phyloP scores from a whole-genome alignment of 345 rosid genomes.

The Angophora floribunda region DNA sequence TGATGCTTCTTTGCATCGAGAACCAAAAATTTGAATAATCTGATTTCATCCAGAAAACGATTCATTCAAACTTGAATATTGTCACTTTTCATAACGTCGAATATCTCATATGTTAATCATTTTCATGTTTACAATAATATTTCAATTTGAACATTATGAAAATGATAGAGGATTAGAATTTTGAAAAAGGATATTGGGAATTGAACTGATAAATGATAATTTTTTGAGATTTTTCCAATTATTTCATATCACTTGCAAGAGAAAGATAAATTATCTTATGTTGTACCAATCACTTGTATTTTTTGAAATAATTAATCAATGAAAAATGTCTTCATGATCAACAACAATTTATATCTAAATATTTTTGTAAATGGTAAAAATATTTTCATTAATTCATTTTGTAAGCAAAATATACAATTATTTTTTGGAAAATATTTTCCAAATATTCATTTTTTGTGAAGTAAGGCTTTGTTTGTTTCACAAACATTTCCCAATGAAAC shows the following conservation, averaged over 20 bases:
- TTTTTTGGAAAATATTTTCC: too few species aligned
- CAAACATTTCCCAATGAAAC: fast-evolving
- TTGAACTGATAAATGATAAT: fast-evolving
- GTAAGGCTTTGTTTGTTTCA: neutral
- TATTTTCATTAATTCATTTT: too few species aligned
- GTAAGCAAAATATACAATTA: too few species aligned
- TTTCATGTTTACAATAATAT: neutral
- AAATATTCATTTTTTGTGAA: too few species aligned
- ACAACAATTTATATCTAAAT: neutral
- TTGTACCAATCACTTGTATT: neutral
- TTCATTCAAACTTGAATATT: neutral
- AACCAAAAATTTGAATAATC: neutral
- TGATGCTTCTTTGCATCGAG: neutral
- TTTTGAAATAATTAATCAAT: neutral
- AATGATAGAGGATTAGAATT: too few species aligned
- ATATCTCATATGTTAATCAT: neutral
- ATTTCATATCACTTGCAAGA: neutral
- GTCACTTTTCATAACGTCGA: neutral
- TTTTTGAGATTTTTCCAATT: neutral
- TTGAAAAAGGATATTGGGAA: neutral
- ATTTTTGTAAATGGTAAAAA: neutral
- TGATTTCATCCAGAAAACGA: neutral
- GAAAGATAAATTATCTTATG: neutral
- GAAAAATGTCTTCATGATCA: neutral
- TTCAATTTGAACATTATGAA: too few species aligned